phyloP scores from a whole-genome alignment of 495 filamentous ascomycete genomes.

The Neurospora africana region DNA sequence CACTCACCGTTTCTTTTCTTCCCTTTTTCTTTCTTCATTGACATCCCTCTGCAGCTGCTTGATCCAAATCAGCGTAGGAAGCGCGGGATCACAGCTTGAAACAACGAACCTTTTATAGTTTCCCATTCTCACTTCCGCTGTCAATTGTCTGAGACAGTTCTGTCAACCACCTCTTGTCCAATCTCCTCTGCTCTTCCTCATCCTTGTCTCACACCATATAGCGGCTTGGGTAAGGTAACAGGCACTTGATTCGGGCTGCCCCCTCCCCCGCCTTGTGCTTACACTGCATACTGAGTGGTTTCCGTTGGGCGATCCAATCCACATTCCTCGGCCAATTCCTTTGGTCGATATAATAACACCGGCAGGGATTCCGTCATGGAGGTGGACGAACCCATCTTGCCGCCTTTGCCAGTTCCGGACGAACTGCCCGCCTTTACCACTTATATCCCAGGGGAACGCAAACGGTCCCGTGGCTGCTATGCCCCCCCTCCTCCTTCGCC shows the following conservation, averaged over 20 bases:
- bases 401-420: conserved; percentile 20
- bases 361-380: not conserved
- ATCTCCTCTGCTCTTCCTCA: not conserved
- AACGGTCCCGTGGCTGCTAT: conserved; percentile 25
- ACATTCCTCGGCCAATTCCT: not conserved
- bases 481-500: conserved; percentile 16
- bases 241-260: not conserved
- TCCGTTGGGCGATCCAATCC: not conserved
- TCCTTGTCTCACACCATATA: not conserved
- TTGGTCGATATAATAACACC: conserved; percentile 8
- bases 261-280: not conserved
- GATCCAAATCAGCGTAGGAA: not conserved
- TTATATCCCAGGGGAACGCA: conserved; percentile 27
- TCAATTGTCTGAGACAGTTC: not conserved
- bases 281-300: not conserved
- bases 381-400: conserved; percentile 38
- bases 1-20: not conserved
- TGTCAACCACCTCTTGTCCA: not conserved
- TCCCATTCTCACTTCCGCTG: not conserved
- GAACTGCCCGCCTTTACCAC: conserved; percentile 13
- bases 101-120: not conserved
- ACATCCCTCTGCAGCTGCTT: not conserved
- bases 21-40: not conserved
- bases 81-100: not conserved
- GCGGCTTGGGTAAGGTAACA: not conserved